Evolutionary conservation across 495 filamentous ascomycete species (phyloP).

Genomic region (Aspergillus baeticus): DNA sequence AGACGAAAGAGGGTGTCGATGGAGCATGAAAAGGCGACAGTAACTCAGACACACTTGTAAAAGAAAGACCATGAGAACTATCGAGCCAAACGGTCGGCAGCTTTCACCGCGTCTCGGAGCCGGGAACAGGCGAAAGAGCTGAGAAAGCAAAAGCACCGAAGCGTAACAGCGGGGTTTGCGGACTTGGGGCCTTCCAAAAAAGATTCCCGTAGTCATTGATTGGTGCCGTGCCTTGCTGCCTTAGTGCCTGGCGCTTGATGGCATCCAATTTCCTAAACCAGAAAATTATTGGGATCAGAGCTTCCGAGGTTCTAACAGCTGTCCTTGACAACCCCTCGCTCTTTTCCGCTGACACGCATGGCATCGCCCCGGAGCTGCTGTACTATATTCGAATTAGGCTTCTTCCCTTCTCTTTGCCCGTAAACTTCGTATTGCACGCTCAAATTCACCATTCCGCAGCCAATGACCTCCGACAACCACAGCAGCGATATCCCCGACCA

Average conservation of each 20-base stretch:
- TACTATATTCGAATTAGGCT: background rate
- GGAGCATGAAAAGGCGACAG: background rate
- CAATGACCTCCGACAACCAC: constrained; percentile 36
- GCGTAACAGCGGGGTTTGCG: background rate
- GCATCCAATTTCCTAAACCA: background rate
- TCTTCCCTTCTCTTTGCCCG: background rate
- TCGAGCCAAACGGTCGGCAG: background rate
- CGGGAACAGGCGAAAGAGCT: background rate
- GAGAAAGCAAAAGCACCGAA: background rate
- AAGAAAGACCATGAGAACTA: background rate
- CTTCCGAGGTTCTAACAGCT: constrained; percentile 2
- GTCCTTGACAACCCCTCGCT: background rate
- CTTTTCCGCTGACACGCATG: background rate
- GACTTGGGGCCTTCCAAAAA: background rate
- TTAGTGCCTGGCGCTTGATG: constrained; percentile 15
- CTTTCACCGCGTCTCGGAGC: background rate
- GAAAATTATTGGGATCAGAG: constrained; percentile 1
- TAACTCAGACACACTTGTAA: background rate
- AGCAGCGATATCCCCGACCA: constrained; percentile 24
- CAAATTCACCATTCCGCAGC: constrained; percentile 9
- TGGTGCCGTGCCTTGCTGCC: constrained; percentile 8
- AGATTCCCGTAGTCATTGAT: background rate
- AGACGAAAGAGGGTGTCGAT: background rate
- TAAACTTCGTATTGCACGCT: background rate
- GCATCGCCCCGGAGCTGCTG: background rate